Conservation (phyloP, 1,139 yeast species). For the Debaryomyces singareniensis region DNA sequence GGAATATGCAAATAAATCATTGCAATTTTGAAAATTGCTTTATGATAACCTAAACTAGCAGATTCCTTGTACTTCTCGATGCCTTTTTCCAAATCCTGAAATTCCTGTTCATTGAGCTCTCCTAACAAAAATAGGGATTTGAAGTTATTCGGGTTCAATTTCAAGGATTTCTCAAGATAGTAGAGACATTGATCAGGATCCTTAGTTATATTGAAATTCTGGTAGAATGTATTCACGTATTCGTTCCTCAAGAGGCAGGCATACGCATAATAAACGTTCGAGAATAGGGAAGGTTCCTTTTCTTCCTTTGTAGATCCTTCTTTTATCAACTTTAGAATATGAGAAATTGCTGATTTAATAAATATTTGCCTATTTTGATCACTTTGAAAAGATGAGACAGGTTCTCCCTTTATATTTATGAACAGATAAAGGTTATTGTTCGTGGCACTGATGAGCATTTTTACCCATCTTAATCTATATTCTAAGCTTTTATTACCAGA, state of each 20-base stretch:
- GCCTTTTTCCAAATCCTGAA: slow-evolving; percentile 25
- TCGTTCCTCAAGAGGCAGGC: slow-evolving; percentile 37
- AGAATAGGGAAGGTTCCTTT: slow-evolving; percentile 18
- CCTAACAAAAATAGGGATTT: slow-evolving; percentile 36
- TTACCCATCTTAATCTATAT: slow-evolving; percentile 39
- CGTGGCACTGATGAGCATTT: slow-evolving; percentile 37
- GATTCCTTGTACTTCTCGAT: slow-evolving; percentile 30
- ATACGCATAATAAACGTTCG: slow-evolving; percentile 29
- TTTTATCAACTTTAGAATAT: slow-evolving; percentile 30
- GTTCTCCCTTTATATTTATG: slow-evolving; percentile 41
- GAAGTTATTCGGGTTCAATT: slow-evolving; percentile 25
- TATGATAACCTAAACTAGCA: slow-evolving; percentile 38
- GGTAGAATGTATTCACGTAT: slow-evolving; percentile 23
- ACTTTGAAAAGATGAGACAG: slow-evolving; percentile 25
- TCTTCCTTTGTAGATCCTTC: slow-evolving; percentile 25
- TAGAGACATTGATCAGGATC: slow-evolving; percentile 24
- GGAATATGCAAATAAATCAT: slow-evolving; percentile 33
- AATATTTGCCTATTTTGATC: slow-evolving; percentile 29
- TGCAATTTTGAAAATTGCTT: slow-evolving; percentile 39
- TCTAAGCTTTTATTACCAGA: slow-evolving; percentile 40
- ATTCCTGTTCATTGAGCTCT: slow-evolving; percentile 34
- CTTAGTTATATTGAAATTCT: slow-evolving; percentile 32
- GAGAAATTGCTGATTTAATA: slow-evolving; percentile 36
- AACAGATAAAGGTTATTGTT: slow-evolving; percentile 35
- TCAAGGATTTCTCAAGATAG: slow-evolving; percentile 29